Conservation (phyloP, 495 filamentous ascomycete species). For the Hypoxylon rickii region DNA sequence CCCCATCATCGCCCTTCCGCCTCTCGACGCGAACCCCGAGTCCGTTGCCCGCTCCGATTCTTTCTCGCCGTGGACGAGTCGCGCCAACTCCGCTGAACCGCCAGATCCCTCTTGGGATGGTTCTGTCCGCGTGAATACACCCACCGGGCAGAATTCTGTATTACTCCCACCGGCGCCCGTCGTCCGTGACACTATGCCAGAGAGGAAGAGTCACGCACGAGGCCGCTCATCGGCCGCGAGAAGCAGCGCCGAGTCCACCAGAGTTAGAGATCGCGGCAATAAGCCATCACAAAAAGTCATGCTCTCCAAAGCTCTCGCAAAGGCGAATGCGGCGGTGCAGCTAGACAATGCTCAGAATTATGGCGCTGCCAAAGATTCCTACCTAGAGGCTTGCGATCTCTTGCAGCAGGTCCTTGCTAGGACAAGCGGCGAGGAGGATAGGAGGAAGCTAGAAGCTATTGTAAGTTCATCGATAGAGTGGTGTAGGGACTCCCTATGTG, state of each 20-base stretch:
- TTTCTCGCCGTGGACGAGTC: conserved; percentile 18
- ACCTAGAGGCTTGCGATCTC: conserved; percentile 85
- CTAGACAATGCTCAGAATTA: conserved; percentile 95
- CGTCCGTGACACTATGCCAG: conserved; percentile 32
- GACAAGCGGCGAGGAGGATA: conserved; percentile 83
- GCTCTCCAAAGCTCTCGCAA: conserved; percentile 90
- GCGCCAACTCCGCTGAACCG: conserved; percentile 24
- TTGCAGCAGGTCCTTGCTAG: conserved; percentile 85
- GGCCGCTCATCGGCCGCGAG: conserved; percentile 52
- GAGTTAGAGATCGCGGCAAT: conserved; percentile 39
- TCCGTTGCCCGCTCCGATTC: conserved; percentile 17
- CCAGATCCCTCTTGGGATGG: conserved; percentile 30
- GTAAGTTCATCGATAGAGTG: conserved; percentile 59
- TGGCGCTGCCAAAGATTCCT: conserved; percentile 89
- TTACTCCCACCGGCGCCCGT: conserved; percentile 32
- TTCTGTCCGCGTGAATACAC: conserved; percentile 11
- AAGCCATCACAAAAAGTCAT: conserved; percentile 84
- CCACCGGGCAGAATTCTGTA: conserved; percentile 16
- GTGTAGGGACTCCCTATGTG: background rate
- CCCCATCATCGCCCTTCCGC: conserved; percentile 34
- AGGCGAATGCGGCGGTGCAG: conserved; percentile 92
- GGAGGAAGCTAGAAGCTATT: conserved; percentile 86
- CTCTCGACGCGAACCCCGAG: conserved; percentile 33
- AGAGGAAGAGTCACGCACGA: conserved; percentile 51
- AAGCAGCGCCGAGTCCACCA: conserved; percentile 46